phyloP scores from a whole-genome alignment of 495 filamentous ascomycete species.

The Immersiella caudata region DNA sequence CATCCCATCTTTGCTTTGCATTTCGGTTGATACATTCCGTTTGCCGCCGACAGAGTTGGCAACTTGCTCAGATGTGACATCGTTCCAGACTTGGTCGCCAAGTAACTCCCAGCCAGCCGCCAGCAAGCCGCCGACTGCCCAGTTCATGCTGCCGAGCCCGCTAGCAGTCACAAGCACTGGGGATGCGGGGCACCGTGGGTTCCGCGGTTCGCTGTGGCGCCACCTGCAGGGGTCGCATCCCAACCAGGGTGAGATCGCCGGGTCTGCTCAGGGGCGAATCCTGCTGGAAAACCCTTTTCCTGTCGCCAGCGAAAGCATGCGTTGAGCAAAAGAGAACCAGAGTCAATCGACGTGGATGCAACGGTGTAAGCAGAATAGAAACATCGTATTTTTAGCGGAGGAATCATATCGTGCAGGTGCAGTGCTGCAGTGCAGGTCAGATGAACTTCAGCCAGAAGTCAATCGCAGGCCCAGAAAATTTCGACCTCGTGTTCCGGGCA shows the following conservation, averaged over 20 bases:
- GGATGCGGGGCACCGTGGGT: neutral
- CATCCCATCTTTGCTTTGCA: neutral
- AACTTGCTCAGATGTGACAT: neutral
- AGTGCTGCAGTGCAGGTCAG: neutral
- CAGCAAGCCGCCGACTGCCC: neutral
- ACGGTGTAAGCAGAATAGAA: neutral
- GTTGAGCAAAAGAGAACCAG: neutral
- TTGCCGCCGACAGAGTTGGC: neutral
- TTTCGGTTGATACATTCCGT: no score
- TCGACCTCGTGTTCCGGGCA: conserved; percentile 17
- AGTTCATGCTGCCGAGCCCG: neutral
- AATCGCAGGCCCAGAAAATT: neutral
- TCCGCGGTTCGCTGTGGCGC: neutral
- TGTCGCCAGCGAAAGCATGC: neutral
- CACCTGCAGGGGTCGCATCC: neutral
- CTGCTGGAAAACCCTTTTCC: neutral
- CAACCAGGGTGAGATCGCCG: neutral
- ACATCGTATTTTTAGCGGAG: neutral
- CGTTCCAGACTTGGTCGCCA: neutral
- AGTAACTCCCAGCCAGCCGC: conserved; percentile 12
- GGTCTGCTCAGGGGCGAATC: neutral
- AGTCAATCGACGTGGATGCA: neutral
- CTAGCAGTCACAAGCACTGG: conserved; percentile 1
- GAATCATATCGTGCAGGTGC: neutral
- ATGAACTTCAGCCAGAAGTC: neutral